A percentile compares a stretch with the other conserved stretches of the same genome.
Evolutionary conservation across 1,284 basidiomycete genomes (phyloP).

Genomic region (Coniferiporia weirii): DNA sequence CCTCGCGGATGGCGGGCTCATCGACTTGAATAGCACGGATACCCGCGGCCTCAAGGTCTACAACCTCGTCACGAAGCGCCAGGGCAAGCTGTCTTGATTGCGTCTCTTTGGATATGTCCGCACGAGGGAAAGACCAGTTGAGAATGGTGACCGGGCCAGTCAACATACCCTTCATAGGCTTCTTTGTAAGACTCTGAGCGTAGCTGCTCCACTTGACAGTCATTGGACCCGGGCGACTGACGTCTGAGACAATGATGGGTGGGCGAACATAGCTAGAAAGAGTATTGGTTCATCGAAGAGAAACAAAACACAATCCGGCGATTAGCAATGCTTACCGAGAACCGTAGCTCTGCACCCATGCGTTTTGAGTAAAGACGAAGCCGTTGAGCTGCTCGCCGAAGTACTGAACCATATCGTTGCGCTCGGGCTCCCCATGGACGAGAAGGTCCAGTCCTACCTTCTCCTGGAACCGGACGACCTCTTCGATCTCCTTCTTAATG

Average conservation of each 20-base stretch:
- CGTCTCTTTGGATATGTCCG: conserved; percentile 92
- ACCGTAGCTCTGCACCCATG: conserved; percentile 98
- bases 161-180: conserved; percentile 99
- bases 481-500: conserved; percentile 97
- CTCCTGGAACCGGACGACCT: conserved; percentile 96
- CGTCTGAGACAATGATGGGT: conserved; percentile 97
- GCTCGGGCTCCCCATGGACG: conserved; percentile 98
- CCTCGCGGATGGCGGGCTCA: conserved; percentile 99
- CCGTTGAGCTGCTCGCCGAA: conserved; percentile 96
- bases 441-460: conserved; percentile 93
- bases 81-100: conserved; percentile 99
- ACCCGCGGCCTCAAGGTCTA: conserved; percentile 96
- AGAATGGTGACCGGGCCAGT: conserved; percentile 96
- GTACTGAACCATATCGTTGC: conserved; percentile 99
- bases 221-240: conserved; percentile 91
- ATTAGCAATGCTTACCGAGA: conserved; percentile 53
- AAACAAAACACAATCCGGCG: not conserved
- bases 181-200: conserved; percentile 90
- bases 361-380: conserved; percentile 98
- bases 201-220: conserved; percentile 97
- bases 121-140: conserved; percentile 99
- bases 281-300: not conserved
- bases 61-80: conserved; percentile 96
- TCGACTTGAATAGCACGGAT: conserved; percentile 99
- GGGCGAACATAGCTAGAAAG: conserved; percentile 90